Conservation (phyloP, 176 grass and related monocot genomes). For the Musa itinerans region DNA sequence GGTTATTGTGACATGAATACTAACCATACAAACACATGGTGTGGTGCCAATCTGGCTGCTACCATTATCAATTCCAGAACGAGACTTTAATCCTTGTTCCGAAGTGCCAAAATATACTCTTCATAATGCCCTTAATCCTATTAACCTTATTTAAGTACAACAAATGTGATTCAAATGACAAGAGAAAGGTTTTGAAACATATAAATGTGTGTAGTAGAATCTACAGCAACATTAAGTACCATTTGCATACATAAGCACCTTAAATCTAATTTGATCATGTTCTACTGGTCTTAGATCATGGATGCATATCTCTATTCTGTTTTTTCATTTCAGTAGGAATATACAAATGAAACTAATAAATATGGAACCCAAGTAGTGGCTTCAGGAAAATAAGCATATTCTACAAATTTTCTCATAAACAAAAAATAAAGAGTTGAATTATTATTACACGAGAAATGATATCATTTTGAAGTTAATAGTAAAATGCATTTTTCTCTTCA, state of each 20-base stretch:
- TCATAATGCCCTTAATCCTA: too few relatives aligned
- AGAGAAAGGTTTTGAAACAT: background rate
- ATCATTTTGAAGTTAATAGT: background rate
- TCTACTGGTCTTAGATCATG: background rate
- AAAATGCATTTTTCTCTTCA: background rate
- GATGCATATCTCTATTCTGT: background rate
- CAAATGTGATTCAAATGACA: background rate
- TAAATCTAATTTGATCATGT: background rate
- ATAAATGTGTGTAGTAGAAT: background rate
- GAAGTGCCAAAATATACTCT: too few relatives aligned
- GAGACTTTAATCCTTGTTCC: too few relatives aligned
- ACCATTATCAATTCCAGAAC: too few relatives aligned
- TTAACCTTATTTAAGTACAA: background rate
- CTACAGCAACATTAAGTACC: too few relatives aligned
- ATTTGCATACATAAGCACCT: background rate
- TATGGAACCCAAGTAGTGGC: background rate
- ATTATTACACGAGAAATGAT: background rate
- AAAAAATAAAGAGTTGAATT: background rate
- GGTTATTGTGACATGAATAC: too few relatives aligned
- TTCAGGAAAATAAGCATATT: background rate
- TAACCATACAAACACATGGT: too few relatives aligned
- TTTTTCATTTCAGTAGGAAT: background rate
- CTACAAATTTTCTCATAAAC: background rate
- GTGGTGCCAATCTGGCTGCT: too few relatives aligned
- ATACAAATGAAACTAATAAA: background rate